Evolutionary conservation across 176 grass and related monocot genomes (phyloP).

Genomic region (Aegilops umbellulata): DNA sequence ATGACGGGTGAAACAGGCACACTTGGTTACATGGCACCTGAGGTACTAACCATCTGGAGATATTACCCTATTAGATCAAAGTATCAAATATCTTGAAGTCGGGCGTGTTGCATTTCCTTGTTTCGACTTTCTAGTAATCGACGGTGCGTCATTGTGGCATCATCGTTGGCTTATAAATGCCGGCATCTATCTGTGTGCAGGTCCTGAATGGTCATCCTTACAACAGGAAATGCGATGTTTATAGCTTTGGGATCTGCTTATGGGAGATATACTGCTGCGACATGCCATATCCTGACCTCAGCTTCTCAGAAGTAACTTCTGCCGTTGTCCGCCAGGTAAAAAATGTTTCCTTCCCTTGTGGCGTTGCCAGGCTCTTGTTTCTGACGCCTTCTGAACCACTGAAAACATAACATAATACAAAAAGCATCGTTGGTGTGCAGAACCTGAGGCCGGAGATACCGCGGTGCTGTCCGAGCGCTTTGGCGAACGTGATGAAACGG

Average conservation of each 20-base stretch:
- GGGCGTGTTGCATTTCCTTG: background rate
- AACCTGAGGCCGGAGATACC: conserved; percentile 99
- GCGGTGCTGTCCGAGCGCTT: conserved; percentile 82
- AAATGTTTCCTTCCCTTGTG: background rate
- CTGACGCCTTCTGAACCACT: background rate
- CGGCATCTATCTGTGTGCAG: conserved; percentile 39
- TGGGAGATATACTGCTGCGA: conserved; percentile 99
- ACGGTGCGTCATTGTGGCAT: background rate
- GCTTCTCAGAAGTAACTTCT: conserved; percentile 95
- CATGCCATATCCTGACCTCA: conserved; percentile 98
- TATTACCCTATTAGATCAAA: background rate
- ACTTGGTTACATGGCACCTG: conserved; percentile 99
- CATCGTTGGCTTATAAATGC: conserved; percentile 14
- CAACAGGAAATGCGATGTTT: conserved; percentile 98
- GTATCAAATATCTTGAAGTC: background rate
- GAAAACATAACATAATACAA: background rate
- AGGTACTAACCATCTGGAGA: conserved; percentile 52
- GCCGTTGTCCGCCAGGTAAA: conserved; percentile 95
- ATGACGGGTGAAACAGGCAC: conserved; percentile 99
- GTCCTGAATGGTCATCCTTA: conserved; percentile 96
- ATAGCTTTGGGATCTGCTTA: conserved; percentile 96
- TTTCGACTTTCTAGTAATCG: background rate
- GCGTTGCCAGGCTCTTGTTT: background rate
- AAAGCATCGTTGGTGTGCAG: conserved; percentile 34
- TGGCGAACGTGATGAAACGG: conserved; percentile 88